Conservation (phyloP, 129 eudicot genomes). For the Solidago caesia region DNA sequence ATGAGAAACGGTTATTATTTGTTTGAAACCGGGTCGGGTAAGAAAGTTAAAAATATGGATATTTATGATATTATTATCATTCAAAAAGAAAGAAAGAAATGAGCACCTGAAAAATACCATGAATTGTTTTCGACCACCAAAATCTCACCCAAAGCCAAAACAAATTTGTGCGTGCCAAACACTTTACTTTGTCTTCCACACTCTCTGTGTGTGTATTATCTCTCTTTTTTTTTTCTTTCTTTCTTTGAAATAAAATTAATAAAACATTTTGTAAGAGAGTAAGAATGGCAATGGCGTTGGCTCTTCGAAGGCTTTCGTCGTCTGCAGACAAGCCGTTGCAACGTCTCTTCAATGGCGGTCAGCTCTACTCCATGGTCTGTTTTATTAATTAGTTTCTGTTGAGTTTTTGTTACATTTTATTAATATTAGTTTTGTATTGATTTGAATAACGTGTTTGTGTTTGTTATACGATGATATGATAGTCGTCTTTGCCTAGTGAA, state of each 20-base stretch:
- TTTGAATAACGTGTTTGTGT: constrained; percentile 6
- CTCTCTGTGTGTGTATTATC: constrained; percentile 12
- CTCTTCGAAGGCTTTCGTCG: constrained; percentile 78
- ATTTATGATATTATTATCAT: no score
- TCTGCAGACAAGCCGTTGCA: constrained; percentile 67
- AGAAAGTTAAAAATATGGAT: no score
- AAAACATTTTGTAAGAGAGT: no score
- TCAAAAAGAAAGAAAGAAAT: neutral
- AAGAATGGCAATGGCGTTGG: constrained; percentile 73
- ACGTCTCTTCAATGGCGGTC: constrained; percentile 66
- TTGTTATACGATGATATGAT: neutral
- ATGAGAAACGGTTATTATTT: no score
- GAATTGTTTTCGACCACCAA: constrained; percentile 65
- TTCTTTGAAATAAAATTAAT: constrained; percentile 22
- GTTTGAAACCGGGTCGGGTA: no score
- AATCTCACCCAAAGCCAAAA: constrained; percentile 48
- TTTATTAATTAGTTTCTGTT: neutral
- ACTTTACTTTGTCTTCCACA: neutral
- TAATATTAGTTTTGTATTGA: constrained; percentile 17
- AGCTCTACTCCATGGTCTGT: constrained; percentile 71
- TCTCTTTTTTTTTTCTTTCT: neutral
- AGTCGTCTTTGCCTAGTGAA: constrained; percentile 81
- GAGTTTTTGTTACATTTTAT: neutral
- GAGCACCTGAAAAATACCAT: constrained; percentile 51
- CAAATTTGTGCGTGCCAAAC: constrained; percentile 28